Evolutionary conservation across 164 flowering plant genomes (phyloP).

Genomic region (Stephania japonica): DNA sequence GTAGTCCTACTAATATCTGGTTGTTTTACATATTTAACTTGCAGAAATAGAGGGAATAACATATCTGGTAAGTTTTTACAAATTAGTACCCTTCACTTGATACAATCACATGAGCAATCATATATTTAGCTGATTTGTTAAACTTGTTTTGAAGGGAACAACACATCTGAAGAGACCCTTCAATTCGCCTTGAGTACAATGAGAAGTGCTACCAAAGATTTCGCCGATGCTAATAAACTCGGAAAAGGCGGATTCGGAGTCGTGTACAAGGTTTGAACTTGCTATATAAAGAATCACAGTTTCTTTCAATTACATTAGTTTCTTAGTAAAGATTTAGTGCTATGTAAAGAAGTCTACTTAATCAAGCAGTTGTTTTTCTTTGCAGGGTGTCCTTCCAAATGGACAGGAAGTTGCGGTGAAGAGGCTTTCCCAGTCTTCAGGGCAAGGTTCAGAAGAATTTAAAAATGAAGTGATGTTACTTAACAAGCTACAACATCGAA

Average conservation of each 20-base stretch:
- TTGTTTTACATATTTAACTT: too few relatives aligned
- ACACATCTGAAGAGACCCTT: constrained; percentile 12
- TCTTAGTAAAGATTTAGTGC: not conserved
- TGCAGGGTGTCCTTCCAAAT: constrained; percentile 12
- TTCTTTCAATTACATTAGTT: not conserved
- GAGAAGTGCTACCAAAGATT: constrained; percentile 25
- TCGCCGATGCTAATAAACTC: constrained; percentile 25
- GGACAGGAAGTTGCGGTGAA: constrained; percentile 18
- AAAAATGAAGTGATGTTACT: constrained; percentile 22
- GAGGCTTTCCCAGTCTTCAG: constrained; percentile 15
- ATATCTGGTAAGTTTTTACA: not conserved
- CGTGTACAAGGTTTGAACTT: constrained; percentile 26
- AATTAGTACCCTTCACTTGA: too few relatives aligned
- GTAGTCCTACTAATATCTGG: too few relatives aligned
- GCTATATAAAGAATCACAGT: not conserved
- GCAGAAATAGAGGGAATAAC: too few relatives aligned
- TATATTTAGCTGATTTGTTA: too few relatives aligned
- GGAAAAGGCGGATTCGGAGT: constrained; percentile 33
- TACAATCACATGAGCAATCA: too few relatives aligned
- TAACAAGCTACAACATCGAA: constrained; percentile 25
- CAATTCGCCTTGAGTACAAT: constrained; percentile 19
- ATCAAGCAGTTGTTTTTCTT: not conserved
- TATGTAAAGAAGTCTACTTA: not conserved
- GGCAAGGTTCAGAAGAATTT: constrained; percentile 24
- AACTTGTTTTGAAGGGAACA: not conserved